Conservation (phyloP, 768 basidiomycete species). For the Leccinum boreale region DNA sequence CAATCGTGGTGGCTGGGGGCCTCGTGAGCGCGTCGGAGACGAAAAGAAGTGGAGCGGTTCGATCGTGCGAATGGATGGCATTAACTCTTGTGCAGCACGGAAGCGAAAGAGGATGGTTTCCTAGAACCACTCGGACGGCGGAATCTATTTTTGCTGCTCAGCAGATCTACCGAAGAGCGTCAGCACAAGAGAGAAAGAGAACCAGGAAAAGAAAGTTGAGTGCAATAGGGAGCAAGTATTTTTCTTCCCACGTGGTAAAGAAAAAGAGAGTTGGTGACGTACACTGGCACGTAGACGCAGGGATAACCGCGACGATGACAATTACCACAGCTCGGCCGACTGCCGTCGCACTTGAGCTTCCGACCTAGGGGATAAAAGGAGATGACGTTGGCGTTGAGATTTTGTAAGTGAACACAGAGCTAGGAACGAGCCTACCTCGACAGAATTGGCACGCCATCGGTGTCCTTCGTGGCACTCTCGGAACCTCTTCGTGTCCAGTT, state of each 20-base stretch:
- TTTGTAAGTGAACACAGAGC: not conserved
- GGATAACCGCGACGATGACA: slow-evolving; percentile 58
- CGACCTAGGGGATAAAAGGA: slow-evolving; percentile 40
- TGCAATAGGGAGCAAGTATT: not conserved
- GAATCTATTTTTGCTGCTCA: slow-evolving; percentile 32
- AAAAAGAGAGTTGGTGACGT: slow-evolving; percentile 29
- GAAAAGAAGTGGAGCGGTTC: slow-evolving; percentile 9
- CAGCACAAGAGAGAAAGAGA: slow-evolving; percentile 6
- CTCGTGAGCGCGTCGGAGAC: slow-evolving; percentile 8
- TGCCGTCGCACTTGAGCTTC: slow-evolving; percentile 72
- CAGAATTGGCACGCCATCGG: slow-evolving; percentile 78
- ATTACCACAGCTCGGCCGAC: slow-evolving; percentile 60
- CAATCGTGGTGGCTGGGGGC: not conserved
- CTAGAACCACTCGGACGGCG: slow-evolving; percentile 9
- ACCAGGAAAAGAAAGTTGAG: not conserved
- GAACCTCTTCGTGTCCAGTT: slow-evolving; percentile 18
- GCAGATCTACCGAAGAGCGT: slow-evolving; percentile 18
- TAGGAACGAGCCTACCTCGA: slow-evolving; percentile 41
- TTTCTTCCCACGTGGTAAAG: slow-evolving; percentile 2
- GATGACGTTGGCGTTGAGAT: not conserved
- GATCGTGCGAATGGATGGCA: slow-evolving; percentile 24
- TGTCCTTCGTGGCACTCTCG: slow-evolving; percentile 42
- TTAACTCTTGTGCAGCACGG: slow-evolving; percentile 7
- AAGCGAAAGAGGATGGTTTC: slow-evolving; percentile 19
- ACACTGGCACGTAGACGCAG: slow-evolving; percentile 67